Base-by-base conservation (phyloP, 2,329 filamentous ascomycete species). In the Stromatinia cepivora region DNA sequence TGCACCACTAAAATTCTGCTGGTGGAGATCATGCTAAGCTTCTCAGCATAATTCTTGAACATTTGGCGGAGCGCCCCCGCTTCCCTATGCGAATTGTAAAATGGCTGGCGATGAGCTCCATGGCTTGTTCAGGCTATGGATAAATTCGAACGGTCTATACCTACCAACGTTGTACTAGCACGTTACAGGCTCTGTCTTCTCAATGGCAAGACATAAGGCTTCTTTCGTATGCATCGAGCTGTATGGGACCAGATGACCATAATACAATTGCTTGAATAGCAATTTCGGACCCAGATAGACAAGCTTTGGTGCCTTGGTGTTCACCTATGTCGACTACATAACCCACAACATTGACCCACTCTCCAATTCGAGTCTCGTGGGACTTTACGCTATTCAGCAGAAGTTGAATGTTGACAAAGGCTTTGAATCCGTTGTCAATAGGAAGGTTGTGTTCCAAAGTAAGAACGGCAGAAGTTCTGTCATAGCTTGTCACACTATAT, bases 341-440 rank as follows among this genome's bases (percentile, higher is more conserved):
- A 8, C 94, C 94, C 73, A 97, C 87, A 4, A 97, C 85, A 78
- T 97, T 97, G 63, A 97, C 80, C 93, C 94, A 97, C 70, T 90
- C 85, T n/a, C 94, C 94, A 36, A 91, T 81, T 64, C 88, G 84
- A 66, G 91, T 85, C 64, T 91, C 84, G 69, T 89, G 85, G 31
- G 84, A 80, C 28, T 86, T 87, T 70, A 95, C 80, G 13, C 81
- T 84, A 75, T 89, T 85, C 7, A 97, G 84, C 3, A 96, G 79
- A 72, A 94, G 86, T 66, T 87, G 85, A 70, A 96, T 84, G 75
- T 95, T 87, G 48, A 97, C 91, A 50, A 82, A 77, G 1, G 87
- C 90, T 62, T 80, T 80, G 53, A 85, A 80, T 31, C 78, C 73
- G 57, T 81, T 79, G 67, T 78, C 78, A 25, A 76, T 79, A 17